Percentiles rank a stretch among this genome's conserved stretches.
These are phyloP conservation scores for Talaromyces piceae DNA, from an alignment of 2,329 filamentous ascomycete species.

Conservation along the genomic window DNA sequence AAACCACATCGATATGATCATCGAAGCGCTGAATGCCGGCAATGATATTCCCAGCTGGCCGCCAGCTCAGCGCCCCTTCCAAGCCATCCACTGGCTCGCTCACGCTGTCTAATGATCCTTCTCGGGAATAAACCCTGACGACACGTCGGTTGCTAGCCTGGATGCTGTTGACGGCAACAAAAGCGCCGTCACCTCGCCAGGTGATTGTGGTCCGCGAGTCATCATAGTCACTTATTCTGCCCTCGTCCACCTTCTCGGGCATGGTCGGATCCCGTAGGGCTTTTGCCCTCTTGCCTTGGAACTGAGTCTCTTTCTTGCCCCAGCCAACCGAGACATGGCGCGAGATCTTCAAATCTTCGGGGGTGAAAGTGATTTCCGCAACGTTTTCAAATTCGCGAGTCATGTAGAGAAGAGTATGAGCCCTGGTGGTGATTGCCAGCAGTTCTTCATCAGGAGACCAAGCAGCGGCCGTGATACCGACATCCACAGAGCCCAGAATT, in stretches of 20 bases:
- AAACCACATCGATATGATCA: conserved; percentile 71
- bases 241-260: conserved; percentile 83
- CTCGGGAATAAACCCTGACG: conserved; percentile 82
- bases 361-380: conserved; percentile 62
- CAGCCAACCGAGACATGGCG: conserved; percentile 95
- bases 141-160: conserved; percentile 63
- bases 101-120: conserved; percentile 83
- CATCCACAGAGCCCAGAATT: conserved; percentile 90
- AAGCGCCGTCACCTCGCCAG: conserved; percentile 93
- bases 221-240: conserved; percentile 66
- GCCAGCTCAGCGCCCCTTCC: conserved; percentile 83
- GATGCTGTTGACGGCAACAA: conserved; percentile 77
- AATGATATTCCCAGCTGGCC: conserved; percentile 82
- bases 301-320: conserved; percentile 98
- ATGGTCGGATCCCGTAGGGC: conserved; percentile 89
- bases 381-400: conserved; percentile 82
- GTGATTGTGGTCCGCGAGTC: conserved; percentile 65
- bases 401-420: conserved; percentile 80
- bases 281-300: conserved; percentile 81
- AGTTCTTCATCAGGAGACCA: conserved; percentile 97
- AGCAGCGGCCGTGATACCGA: conserved; percentile 76
- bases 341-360: conserved; percentile 75
- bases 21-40: conserved; percentile 71
- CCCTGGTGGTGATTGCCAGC: conserved; percentile 72
- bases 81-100: conserved; percentile 91